Conservation (phyloP, 225 moss, liverwort and hornwort species). For the Pseudisothecium myosuroides region DNA sequence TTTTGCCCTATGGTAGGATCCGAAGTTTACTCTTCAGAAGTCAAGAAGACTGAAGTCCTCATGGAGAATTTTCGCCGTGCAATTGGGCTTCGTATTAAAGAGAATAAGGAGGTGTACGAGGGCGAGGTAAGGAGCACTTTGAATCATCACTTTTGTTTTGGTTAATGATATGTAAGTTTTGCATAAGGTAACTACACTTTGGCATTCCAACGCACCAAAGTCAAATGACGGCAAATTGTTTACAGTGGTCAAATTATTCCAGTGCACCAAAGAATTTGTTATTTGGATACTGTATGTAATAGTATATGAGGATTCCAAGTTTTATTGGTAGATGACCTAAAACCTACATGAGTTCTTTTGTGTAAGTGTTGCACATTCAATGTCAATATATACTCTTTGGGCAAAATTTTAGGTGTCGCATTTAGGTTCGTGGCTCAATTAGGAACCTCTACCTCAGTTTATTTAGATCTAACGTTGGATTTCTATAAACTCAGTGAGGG, state of each 20-base stretch:
- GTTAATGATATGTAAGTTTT: neutral
- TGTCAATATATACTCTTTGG: neutral
- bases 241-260: neutral
- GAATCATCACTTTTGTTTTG: neutral
- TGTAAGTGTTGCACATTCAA: neutral
- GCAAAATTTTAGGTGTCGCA: neutral
- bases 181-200: neutral
- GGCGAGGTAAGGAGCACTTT: constrained; percentile 46
- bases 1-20: constrained; percentile 99
- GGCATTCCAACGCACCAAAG: neutral
- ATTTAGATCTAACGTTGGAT: neutral
- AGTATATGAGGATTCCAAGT: neutral
- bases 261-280: neutral
- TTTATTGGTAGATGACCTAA: neutral
- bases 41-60: constrained; percentile 95
- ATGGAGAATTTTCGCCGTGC: constrained; percentile 98
- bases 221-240: neutral
- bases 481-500: neutral
- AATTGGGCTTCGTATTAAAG: constrained; percentile 91
- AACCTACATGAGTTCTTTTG: neutral
- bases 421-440: neutral
- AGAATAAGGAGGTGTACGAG: constrained; percentile 97
- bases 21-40: constrained; percentile 95
- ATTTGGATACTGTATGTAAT: neutral
- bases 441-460: neutral